Evolutionary conservation across 148 eudicot species (phyloP), one percentile per base, ranked within the genome.

Genomic region (Rhododendron ovatum): DNA sequence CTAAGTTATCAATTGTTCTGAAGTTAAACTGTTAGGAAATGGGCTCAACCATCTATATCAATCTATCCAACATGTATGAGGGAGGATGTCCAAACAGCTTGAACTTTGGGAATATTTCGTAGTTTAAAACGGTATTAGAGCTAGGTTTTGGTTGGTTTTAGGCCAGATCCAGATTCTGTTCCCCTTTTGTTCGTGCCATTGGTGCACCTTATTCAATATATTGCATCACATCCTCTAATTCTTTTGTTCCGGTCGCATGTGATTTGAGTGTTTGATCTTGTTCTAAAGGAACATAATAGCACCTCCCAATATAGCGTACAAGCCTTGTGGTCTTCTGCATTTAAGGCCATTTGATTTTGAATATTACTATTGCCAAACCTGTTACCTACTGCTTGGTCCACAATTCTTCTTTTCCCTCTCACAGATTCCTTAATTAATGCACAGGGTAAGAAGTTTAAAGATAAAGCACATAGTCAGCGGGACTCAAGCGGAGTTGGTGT

Each of bases 371-470:
- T 71, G 4, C 39, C 76, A 33, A 71, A 71, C 20, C 39, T 71
- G 20, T 71, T 71, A 71, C 76, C 76, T 30, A 59, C 47, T 55
- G 84, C 71, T 82, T 57, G 71, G 71, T 35, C 24, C 63, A 13
- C 26, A 55, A 82, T 57, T 82, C 37, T 20, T 22, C 39, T n/a
- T 73, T 26, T 78, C 47, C 6, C 30, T 15, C 77, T 50, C 20
- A 43, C 69, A 69, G 59, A 53, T 88, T 45, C 7, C 71, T 87
- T 47, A 45, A 50, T 82, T 0, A 79, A 26, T 77, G 37, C 87
- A 73, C 90, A 97, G 99, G 98, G 98, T 65, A 97, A 95, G 90
- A 97, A 97, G 93, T 97, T 97, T 78, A 97, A 97, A 90, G 98
- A 94, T 83, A 97, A 97, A 89, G 92, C 95, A 82, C 95, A 93